Conservation (phyloP, 2,329 filamentous ascomycete species). For the Nigrograna mackinnonii region DNA sequence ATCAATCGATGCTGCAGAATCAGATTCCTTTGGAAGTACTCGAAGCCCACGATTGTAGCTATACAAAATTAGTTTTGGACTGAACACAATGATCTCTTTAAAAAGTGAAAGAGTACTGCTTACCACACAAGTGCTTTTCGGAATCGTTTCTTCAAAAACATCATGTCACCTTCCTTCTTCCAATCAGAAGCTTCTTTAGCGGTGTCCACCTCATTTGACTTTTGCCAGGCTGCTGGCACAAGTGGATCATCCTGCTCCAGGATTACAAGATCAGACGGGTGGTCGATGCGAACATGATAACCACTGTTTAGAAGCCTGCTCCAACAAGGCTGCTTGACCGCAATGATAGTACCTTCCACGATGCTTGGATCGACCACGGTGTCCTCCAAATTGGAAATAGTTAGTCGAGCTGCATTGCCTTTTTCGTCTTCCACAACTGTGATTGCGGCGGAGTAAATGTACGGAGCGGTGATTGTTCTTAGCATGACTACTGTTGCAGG, state of each 20-base stretch:
- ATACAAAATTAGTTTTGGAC: constrained; percentile 1
- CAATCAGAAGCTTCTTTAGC: constrained; percentile 9
- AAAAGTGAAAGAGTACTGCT: no score
- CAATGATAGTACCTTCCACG: constrained; percentile 13
- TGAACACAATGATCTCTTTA: background rate
- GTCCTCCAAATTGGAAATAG: constrained; percentile 26
- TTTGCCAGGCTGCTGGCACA: constrained; percentile 14
- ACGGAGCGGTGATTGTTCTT: constrained; percentile 19
- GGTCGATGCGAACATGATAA: constrained; percentile 24
- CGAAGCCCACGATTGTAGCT: constrained; percentile 19
- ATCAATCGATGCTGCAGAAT: constrained; percentile 13
- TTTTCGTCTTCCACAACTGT: constrained; percentile 21
- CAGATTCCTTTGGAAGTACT: background rate
- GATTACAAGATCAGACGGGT: constrained; percentile 23
- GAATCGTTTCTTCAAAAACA: constrained; percentile 28
- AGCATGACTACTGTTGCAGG: constrained; percentile 11
- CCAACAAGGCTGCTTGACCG: constrained; percentile 26
- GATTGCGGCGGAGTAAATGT: constrained; percentile 23
- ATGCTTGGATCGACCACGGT: constrained; percentile 21
- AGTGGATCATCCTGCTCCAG: constrained; percentile 8
- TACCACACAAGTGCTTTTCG: constrained; percentile 20
- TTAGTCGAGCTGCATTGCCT: constrained; percentile 20
- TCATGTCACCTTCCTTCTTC: constrained; percentile 28
- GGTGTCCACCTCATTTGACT: background rate
- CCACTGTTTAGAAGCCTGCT: constrained; percentile 13